These are phyloP conservation scores for Carpinus viminea DNA, from an alignment of 306 rosid genomes.

Conservation along the genomic window DNA sequence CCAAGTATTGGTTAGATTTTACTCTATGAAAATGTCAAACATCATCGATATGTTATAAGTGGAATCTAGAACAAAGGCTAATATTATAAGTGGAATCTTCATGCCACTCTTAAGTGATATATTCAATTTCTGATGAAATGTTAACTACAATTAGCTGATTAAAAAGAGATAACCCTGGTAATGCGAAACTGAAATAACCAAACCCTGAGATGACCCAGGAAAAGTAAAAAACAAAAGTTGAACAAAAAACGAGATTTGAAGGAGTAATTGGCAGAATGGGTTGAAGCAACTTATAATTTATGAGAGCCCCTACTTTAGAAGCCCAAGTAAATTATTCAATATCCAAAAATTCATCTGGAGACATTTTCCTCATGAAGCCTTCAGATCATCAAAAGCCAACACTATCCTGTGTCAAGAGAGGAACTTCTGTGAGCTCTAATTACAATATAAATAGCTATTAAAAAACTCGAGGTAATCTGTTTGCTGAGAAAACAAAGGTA, in stretches of 20 bases:
- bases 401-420: slow-evolving; percentile 59
- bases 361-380: slow-evolving; percentile 46
- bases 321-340: slow-evolving; percentile 12
- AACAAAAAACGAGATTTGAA: neutral
- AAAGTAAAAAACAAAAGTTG: neutral
- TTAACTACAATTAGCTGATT: neutral
- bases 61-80: neutral
- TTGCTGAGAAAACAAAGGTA: neutral
- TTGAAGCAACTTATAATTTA: slow-evolving; percentile 7
- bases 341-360: slow-evolving; percentile 14
- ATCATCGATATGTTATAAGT: too few species aligned
- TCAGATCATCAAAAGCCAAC: slow-evolving; percentile 83
- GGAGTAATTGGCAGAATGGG: neutral
- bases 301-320: slow-evolving; percentile 9
- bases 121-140: neutral
- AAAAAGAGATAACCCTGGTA: neutral
- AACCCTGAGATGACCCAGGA: neutral
- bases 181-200: too few species aligned
- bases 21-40: neutral
- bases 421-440: slow-evolving; percentile 5
- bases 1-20: neutral
- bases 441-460: neutral
- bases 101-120: neutral
- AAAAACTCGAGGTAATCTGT: neutral
- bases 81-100: neutral